Evolutionary conservation across 805 yeast species (phyloP).

Genomic region (Saccharomycopsis babjevae): DNA sequence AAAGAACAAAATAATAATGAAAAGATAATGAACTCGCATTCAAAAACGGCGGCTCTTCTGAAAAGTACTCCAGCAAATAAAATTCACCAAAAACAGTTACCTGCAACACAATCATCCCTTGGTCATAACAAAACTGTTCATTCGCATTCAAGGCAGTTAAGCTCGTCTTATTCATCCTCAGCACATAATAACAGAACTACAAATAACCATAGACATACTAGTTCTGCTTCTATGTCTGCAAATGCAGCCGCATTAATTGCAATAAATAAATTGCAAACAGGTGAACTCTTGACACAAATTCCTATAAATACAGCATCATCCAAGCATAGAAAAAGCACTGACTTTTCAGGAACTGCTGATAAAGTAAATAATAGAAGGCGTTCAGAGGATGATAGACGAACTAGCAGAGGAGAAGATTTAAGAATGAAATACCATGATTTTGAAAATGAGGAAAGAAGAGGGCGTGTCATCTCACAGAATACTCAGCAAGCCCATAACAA

Average conservation of each 20-base stretch:
- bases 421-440: constrained; percentile 14
- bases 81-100: not conserved
- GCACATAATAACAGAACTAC: not conserved
- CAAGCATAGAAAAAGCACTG: not conserved
- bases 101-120: not conserved
- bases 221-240: constrained; percentile 4
- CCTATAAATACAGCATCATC: not conserved
- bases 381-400: not conserved
- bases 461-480: too few relatives aligned
- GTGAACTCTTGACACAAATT: not conserved
- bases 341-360: constrained; percentile 7
- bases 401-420: constrained; percentile 3
- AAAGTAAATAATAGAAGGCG: not conserved
- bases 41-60: not conserved
- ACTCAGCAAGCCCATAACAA: not conserved
- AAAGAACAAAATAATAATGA: not conserved
- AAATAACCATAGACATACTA: not conserved
- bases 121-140: not conserved
- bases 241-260: constrained; percentile 13
- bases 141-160: not conserved
- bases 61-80: not conserved
- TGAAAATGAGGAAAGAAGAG: not conserved
- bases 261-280: not conserved
- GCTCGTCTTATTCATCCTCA: not conserved
- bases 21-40: not conserved